These are phyloP conservation scores for Phytophthora fragariae DNA, from an alignment of 352 stramenopile genomes.

Conservation along the genomic window DNA sequence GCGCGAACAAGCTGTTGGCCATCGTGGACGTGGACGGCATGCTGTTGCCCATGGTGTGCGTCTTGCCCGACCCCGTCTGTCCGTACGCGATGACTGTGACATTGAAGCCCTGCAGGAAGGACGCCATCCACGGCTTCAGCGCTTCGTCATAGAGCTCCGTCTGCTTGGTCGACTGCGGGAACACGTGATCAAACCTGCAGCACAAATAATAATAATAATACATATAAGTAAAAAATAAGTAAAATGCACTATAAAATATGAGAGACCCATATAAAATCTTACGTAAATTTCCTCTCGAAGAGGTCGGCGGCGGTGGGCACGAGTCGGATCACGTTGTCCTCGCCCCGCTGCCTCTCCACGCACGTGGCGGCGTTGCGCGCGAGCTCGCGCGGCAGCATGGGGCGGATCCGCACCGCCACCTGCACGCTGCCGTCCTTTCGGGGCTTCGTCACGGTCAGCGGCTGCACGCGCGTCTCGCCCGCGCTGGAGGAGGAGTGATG, in stretches of 20 bases:
- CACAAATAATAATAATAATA: neutral
- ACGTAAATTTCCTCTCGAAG: constrained; percentile 70
- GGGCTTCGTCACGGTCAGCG: constrained; percentile 1
- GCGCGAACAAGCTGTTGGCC: constrained; percentile 46
- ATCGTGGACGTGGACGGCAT: constrained; percentile 53
- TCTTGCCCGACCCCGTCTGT: constrained; percentile 88
- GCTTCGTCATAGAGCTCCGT: constrained; percentile 77
- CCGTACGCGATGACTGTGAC: constrained; percentile 90
- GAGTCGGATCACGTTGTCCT: constrained; percentile 48
- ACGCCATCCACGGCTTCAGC: constrained; percentile 79
- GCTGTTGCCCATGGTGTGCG: constrained; percentile 86
- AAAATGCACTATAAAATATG: no score
- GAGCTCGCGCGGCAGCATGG: constrained; percentile 81
- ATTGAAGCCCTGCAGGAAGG: constrained; percentile 91
- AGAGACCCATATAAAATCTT: constrained; percentile 6
- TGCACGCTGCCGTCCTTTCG: constrained; percentile 75
- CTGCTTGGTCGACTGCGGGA: constrained; percentile 63
- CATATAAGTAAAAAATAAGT: neutral
- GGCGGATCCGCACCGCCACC: constrained; percentile 83
- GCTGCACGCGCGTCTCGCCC: constrained; percentile 24
- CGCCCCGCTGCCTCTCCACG: constrained; percentile 46
- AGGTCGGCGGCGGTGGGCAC: constrained; percentile 25
- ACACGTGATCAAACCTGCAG: constrained; percentile 83
- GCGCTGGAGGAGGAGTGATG: constrained; percentile 16
- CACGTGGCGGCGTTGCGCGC: constrained; percentile 53